phyloP scores from a whole-genome alignment of 257 asterid species.

The Capsicum chinense region DNA sequence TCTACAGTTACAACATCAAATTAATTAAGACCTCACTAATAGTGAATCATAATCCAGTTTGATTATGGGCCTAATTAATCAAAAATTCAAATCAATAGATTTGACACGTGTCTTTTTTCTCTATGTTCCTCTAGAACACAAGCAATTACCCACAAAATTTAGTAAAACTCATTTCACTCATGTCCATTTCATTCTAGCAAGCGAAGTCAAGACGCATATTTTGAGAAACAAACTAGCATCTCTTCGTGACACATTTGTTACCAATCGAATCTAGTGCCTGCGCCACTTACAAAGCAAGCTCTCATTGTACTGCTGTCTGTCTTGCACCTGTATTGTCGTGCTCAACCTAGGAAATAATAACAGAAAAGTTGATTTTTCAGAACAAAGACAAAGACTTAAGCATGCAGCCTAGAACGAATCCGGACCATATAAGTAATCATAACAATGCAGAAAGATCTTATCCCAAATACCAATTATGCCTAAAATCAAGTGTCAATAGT shows the following conservation, averaged over 20 bases:
- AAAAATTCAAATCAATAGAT: not conserved
- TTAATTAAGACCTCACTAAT: not conserved
- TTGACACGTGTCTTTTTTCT: not conserved
- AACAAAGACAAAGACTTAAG: not conserved
- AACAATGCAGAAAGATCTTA: no score
- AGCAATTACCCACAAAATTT: conserved; percentile 18
- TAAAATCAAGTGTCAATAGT: no score
- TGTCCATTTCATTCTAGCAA: conserved; percentile 7
- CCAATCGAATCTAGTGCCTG: not conserved
- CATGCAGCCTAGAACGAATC: no score
- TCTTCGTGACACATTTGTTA: not conserved
- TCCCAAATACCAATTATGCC: no score
- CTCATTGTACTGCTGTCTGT: conserved; percentile 52
- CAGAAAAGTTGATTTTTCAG: not conserved
- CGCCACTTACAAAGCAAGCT: not conserved
- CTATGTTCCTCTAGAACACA: not conserved
- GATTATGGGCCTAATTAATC: conserved; percentile 8
- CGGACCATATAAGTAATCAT: no score
- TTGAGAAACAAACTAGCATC: not conserved
- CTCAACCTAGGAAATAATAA: conserved; percentile 64
- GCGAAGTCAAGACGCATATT: not conserved
- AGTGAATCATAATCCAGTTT: not conserved
- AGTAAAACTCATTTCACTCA: not conserved
- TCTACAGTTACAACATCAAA: no score
- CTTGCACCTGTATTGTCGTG: conserved; percentile 62